A percentile compares a stretch with the other conserved stretches of the same genome.
These are phyloP conservation scores for Monosporascus sp. DNA, from an alignment of 2,329 filamentous ascomycete genomes.

Conservation along the genomic window DNA sequence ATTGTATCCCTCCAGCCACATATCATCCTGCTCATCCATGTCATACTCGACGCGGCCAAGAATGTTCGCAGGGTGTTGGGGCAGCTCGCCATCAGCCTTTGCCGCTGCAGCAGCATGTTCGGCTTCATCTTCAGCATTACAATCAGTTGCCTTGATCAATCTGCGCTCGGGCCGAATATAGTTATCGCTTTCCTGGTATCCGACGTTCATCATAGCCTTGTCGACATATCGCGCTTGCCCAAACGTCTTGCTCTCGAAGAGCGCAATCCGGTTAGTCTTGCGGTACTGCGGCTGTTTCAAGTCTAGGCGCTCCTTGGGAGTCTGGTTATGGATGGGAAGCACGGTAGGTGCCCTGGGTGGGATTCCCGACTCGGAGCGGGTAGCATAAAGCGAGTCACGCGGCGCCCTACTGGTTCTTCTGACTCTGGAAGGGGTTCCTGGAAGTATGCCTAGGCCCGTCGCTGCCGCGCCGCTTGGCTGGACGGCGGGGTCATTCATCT, in stretches of 20 bases:
- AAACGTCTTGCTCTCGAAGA: constrained; percentile 78
- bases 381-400: constrained; percentile 50
- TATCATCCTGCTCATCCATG: constrained; percentile 98
- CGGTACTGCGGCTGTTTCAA: constrained; percentile 71
- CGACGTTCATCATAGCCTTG: constrained; percentile 91
- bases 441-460: constrained; percentile 15
- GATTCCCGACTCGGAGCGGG: constrained; percentile 37
- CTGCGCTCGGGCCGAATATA: constrained; percentile 73
- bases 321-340: constrained; percentile 72
- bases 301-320: constrained; percentile 73
- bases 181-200: constrained; percentile 91
- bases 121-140: constrained; percentile 53
- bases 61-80: constrained; percentile 36
- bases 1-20: constrained; percentile 88
- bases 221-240: constrained; percentile 90
- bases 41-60: constrained; percentile 93
- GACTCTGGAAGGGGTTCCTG: constrained; percentile 33
- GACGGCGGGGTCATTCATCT: constrained; percentile 37
- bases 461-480: constrained; percentile 26
- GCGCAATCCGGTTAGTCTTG: constrained; percentile 69
- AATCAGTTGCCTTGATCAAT: constrained; percentile 59
- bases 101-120: constrained; percentile 37
- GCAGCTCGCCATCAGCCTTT: constrained; percentile 53
- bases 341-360: constrained; percentile 58
- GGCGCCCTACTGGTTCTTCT: constrained; percentile 41